These are phyloP conservation scores for Chalciporus chontae DNA, from an alignment of 768 basidiomycete species.

Conservation along the genomic window DNA sequence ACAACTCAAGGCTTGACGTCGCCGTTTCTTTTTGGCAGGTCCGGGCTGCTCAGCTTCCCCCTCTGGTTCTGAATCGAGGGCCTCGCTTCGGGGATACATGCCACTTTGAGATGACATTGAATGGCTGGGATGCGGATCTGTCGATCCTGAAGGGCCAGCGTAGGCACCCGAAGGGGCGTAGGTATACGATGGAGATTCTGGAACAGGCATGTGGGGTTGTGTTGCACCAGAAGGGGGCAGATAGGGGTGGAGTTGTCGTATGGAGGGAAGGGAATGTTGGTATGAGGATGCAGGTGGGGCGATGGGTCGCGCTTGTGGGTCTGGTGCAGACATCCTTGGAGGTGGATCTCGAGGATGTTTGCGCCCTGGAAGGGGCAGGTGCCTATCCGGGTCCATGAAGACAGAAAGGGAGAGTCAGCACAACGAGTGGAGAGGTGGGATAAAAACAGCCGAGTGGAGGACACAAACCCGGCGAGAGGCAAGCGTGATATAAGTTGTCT, in stretches of 20 bases:
- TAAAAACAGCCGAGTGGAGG: conserved; percentile 21
- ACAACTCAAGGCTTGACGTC: conserved; percentile 80
- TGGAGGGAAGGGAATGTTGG: conserved; percentile 52
- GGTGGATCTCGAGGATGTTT: conserved; percentile 27
- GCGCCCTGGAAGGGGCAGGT: conserved; percentile 32
- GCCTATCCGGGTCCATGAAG: conserved; percentile 37
- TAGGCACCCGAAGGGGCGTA: conserved; percentile 24
- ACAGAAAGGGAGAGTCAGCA: conserved; percentile 16
- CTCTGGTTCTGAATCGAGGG: conserved; percentile 56
- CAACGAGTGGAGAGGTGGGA: conserved; percentile 4
- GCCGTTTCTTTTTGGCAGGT: conserved; percentile 78
- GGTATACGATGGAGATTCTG: conserved; percentile 25
- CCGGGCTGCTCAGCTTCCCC: conserved; percentile 46
- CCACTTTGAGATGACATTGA: conserved; percentile 17
- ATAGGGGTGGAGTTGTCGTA: conserved; percentile 65
- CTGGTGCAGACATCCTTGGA: conserved; percentile 25
- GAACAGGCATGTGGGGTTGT: conserved; percentile 26
- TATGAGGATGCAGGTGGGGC: conserved; percentile 20
- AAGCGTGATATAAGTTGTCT: conserved; percentile 20
- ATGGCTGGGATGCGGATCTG: conserved; percentile 25
- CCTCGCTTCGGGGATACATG: conserved; percentile 33
- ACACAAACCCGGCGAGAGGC: conserved; percentile 22
- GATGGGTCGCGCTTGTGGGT: conserved; percentile 27
- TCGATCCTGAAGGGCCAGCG: conserved; percentile 23
- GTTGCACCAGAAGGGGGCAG: conserved; percentile 47